Base-by-base conservation (phyloP, 495 filamentous ascomycete genomes). In the Cairneyella variabilis region DNA sequence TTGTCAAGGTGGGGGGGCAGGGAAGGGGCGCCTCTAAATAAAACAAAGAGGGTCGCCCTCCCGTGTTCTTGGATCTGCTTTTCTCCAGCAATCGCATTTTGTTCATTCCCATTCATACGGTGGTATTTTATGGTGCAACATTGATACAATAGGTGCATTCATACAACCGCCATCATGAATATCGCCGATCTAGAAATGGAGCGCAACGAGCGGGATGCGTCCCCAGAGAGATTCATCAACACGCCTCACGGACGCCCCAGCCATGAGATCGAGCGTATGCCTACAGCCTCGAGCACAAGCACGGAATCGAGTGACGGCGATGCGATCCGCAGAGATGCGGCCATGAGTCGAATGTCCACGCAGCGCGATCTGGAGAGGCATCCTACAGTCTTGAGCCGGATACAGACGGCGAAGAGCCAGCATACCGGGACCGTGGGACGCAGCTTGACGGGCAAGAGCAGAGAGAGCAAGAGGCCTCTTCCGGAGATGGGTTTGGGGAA, bases 381-480 rank as follows among this genome's bases (percentile, higher is more conserved):
- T 64, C 77, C 76, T n/a, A 90, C 87, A 38, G 85, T 82, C 44
- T 69, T 95, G 17, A 85, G 82, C 60, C 79, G 89, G 9, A 90
- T 91, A 51, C 79, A 88, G 50, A 95, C 88, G 3, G 78, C 80
- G 16, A 65, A 81, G 45, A 87, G 79, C 48, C 88, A 91, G 66
- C 88, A 92, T 65, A 83, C 74, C 61, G 82, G 70, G 17, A 92
- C 89, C 20, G 86, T 95, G 14, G 89, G 89, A 12, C 72, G 78
- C 38, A 71, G 69, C 45, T 48, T 76, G 28, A 63, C 56, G 2
- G 48, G 38, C 17, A 82, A 71, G 57, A 75, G 71, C 14, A 66
- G 74, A 25, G 64, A 71, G 47, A 78, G 75, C 0, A 76, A 63
- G 60, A 84, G 73, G 60, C 83, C 86, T 1, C 57, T 82, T 36